phyloP scores from a whole-genome alignment of 1,284 basidiomycete species.

The Pseudomicrostroma phylloplanum region DNA sequence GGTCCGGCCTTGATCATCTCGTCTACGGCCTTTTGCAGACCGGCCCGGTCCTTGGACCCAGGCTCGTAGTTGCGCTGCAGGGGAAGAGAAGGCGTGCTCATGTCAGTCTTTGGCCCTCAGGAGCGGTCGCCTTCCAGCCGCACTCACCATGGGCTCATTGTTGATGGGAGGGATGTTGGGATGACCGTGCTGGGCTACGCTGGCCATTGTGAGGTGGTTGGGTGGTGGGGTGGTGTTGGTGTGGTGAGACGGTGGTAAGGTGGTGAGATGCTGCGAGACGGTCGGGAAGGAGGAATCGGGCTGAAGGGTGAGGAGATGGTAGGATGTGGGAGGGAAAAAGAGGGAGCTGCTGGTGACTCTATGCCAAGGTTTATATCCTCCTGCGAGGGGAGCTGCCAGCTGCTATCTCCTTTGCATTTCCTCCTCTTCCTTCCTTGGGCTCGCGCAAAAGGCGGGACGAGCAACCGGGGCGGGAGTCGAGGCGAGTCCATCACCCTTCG shows the following conservation, averaged over 20 bases:
- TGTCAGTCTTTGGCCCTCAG: neutral
- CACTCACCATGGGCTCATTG: slow-evolving; percentile 43
- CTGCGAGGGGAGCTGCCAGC: too few relatives aligned
- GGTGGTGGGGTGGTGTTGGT: too few relatives aligned
- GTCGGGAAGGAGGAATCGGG: neutral
- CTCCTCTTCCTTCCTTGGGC: too few relatives aligned
- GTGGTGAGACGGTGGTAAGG: too few relatives aligned
- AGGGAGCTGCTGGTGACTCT: neutral
- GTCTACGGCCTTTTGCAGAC: slow-evolving; percentile 67
- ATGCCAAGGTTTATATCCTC: too few relatives aligned
- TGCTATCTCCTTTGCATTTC: too few relatives aligned
- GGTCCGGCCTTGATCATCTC: slow-evolving; percentile 77
- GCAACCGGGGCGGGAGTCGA: too few relatives aligned
- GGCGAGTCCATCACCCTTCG: too few relatives aligned
- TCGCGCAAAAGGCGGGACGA: too few relatives aligned
- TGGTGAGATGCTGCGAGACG: too few relatives aligned
- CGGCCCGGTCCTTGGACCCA: slow-evolving; percentile 71
- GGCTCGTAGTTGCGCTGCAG: slow-evolving; percentile 63
- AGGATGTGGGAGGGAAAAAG: neutral
- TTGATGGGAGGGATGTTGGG: slow-evolving; percentile 40
- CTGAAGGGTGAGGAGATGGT: neutral
- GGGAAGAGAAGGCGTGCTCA: neutral
- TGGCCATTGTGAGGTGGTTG: neutral
- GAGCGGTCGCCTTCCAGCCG: neutral
- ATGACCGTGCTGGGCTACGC: slow-evolving; percentile 18